A percentile compares a stretch with the other conserved stretches of the same genome.
Conservation (phyloP, 257 asterid species). For the Parsonsia alboflavescens region DNA sequence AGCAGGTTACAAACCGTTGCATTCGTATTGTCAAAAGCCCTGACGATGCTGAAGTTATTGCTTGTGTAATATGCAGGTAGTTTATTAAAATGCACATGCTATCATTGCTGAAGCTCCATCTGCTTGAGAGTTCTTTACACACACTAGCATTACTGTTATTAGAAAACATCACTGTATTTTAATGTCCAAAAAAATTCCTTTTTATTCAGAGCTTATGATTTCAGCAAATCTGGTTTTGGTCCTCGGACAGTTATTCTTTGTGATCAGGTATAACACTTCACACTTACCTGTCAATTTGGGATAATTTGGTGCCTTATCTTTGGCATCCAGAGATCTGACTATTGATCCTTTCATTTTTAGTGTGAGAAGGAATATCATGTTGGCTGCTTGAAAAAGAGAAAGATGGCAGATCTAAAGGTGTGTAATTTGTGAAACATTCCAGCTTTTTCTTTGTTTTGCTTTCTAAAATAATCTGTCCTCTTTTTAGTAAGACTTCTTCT, state of each 20-base stretch:
- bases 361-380: slow-evolving; percentile 98
- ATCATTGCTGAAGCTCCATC: not conserved
- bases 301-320: slow-evolving; percentile 6
- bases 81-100: not conserved
- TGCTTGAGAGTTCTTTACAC: not conserved
- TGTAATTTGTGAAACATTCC: slow-evolving; percentile 14
- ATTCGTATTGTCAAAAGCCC: slow-evolving; percentile 80
- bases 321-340: slow-evolving; percentile 18
- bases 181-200: not conserved
- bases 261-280: slow-evolving; percentile 70
- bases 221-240: slow-evolving; percentile 96
- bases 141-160: not conserved
- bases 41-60: slow-evolving; percentile 88
- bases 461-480: not conserved
- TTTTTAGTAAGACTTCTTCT: slow-evolving; percentile 11
- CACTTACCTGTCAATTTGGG: slow-evolving; percentile 12
- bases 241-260: slow-evolving; percentile 97
- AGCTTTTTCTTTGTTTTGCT: not conserved
- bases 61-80: slow-evolving; percentile 97
- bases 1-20: slow-evolving; percentile 80
- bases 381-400: slow-evolving; percentile 90
- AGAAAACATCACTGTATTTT: not conserved
- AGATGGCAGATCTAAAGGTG: slow-evolving; percentile 95
- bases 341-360: slow-evolving; percentile 36
- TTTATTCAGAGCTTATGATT: slow-evolving; percentile 80